Evolutionary conservation across 768 basidiomycete species (phyloP).

Genomic region (Kwoniella sp.): DNA sequence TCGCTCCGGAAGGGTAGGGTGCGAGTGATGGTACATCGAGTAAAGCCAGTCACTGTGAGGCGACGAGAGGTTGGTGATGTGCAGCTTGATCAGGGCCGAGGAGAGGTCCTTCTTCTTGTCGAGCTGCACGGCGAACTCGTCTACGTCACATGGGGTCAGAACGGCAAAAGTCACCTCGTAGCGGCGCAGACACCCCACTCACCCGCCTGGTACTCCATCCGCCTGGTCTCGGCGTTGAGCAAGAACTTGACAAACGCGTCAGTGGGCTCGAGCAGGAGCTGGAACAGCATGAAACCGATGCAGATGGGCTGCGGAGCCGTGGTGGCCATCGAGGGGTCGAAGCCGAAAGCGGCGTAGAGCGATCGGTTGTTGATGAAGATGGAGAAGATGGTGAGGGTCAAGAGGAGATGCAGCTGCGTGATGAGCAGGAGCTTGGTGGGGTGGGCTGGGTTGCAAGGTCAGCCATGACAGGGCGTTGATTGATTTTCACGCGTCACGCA

Average conservation of each 20-base stretch:
- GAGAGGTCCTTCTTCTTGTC: slow-evolving; percentile 54
- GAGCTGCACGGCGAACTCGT: slow-evolving; percentile 79
- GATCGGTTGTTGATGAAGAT: slow-evolving; percentile 50
- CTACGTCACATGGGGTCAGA: slow-evolving; percentile 40
- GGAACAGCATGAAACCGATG: slow-evolving; percentile 51
- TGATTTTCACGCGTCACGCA: slow-evolving; percentile 14
- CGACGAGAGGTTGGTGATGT: slow-evolving; percentile 86
- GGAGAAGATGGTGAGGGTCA: slow-evolving; percentile 55
- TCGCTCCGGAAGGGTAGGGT: slow-evolving; percentile 88
- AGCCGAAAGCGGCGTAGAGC: slow-evolving; percentile 49
- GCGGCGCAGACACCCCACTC: slow-evolving; percentile 55
- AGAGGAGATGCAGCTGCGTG: slow-evolving; percentile 81
- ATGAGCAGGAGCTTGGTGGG: slow-evolving; percentile 81
- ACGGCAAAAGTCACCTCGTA: slow-evolving; percentile 48
- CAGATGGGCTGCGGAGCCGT: slow-evolving; percentile 46
- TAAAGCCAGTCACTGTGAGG: slow-evolving; percentile 96
- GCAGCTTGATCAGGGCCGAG: slow-evolving; percentile 70
- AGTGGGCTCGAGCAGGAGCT: slow-evolving; percentile 49
- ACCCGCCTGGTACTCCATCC: slow-evolving; percentile 91
- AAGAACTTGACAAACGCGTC: slow-evolving; percentile 49
- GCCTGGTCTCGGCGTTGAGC: slow-evolving; percentile 76
- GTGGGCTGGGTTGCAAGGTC: slow-evolving; percentile 55
- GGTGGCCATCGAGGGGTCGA: slow-evolving; percentile 35
- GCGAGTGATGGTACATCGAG: slow-evolving; percentile 92
- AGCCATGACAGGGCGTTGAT: not conserved